These are phyloP conservation scores for Polyplosphaeria fusca DNA, from an alignment of 495 filamentous ascomycete genomes.

Conservation along the genomic window DNA sequence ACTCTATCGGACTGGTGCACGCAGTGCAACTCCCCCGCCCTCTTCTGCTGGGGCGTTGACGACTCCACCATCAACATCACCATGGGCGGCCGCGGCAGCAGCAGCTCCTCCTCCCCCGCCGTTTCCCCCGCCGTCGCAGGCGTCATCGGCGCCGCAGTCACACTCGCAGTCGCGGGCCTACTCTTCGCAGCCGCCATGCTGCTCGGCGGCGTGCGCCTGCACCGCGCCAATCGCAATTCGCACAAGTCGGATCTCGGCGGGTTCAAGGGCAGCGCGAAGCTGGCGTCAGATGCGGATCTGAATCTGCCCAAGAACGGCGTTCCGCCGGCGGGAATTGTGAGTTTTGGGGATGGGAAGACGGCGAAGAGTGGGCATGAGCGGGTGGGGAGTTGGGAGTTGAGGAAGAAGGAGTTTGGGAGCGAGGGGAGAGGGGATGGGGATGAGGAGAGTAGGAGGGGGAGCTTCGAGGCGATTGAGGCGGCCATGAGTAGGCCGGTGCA, in stretches of 20 bases:
- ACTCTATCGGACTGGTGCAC: constrained; percentile 64
- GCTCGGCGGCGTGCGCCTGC: constrained; percentile 42
- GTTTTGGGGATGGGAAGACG: constrained; percentile 14
- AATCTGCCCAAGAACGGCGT: constrained; percentile 31
- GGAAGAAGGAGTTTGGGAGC: constrained; percentile 31
- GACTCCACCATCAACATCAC: background rate
- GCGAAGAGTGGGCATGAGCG: constrained; percentile 34
- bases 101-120: background rate
- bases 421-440: background rate
- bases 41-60: constrained; percentile 55
- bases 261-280: constrained; percentile 39
- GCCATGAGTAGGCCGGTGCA: constrained; percentile 34
- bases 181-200: constrained; percentile 37
- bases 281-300: constrained; percentile 40
- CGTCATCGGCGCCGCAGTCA: constrained; percentile 40
- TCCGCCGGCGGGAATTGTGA: constrained; percentile 27
- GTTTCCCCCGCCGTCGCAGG: constrained; percentile 36
- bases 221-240: constrained; percentile 17
- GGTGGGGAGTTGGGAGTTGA: constrained; percentile 45
- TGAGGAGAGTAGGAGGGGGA: constrained; percentile 27
- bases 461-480: constrained; percentile 37
- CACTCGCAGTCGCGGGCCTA: constrained; percentile 34
- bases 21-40: constrained; percentile 55
- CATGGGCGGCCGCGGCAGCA: background rate
- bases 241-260: constrained; percentile 31